Base-by-base conservation (phyloP, 371 early-diverging fungal genomes). In the Lichtheimia ramosa region DNA sequence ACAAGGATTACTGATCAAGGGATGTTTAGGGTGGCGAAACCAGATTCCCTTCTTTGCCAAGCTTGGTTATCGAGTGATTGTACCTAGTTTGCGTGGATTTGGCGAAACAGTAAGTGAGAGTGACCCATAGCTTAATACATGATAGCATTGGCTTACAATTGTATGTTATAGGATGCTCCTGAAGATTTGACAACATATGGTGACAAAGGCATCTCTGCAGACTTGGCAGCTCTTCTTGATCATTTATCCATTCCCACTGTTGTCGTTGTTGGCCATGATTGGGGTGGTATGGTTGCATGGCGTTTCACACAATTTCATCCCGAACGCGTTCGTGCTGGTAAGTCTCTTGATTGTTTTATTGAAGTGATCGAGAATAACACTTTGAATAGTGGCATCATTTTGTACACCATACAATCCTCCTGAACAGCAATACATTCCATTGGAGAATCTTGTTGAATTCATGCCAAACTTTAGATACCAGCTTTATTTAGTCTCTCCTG, bases 271-370 rank as follows among this genome's bases (percentile, higher is more conserved):
- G 90, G 89, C 24, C 92, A 91, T 64, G 92, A 91, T 67, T 91
- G 90, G 86, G 92, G 92, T 55, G 92, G 89, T 62, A 55, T 73
- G 27, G 52, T 82, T 13, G 88, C 73, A 28, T 92, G 90, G 90
- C 72, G 90, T 12, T 82, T 89, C 58, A 78, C 81, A 12, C 76
- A 86, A 54, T 85, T 82, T 66, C 76, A 84, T 58, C 89, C 92
- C 12, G 73, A 86, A 1, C 79, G 87, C 15, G 82, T 89, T 14
- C 59, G 54, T 5, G 87, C 86, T 16, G 75, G 53, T 40, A 53
- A 4, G 16, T 51, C 16, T 51, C 25, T 0, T 20, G 39, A n/a
- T 13, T n/a, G 5, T n/a, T 15, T 3, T 34, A 28, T 51, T 50
- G 7, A n/a, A 1, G n/a, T 15, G 3, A 3, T 4, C 27, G n/a